These are phyloP conservation scores for Nidula microcarpa DNA, from an alignment of 768 basidiomycete genomes.

Conservation along the genomic window DNA sequence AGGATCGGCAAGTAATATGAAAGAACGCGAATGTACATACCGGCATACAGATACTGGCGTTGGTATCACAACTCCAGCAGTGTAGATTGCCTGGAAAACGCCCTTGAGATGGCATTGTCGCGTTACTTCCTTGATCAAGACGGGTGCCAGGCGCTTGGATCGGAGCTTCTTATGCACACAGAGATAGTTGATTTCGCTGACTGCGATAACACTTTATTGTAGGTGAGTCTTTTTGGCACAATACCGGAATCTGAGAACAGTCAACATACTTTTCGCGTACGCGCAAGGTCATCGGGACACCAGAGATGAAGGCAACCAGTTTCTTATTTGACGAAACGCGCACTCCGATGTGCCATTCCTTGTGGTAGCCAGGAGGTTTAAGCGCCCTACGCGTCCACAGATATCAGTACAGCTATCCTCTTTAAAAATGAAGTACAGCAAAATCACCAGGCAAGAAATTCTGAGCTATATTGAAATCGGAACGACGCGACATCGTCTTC, in stretches of 20 bases:
- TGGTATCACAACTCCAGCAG: conserved; percentile 88
- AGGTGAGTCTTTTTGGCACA: background rate
- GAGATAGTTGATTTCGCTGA: conserved; percentile 95
- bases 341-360: conserved; percentile 96
- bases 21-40: conserved; percentile 29
- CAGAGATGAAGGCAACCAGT: conserved; percentile 95
- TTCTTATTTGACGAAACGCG: conserved; percentile 88
- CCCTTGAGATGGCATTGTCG: conserved; percentile 86
- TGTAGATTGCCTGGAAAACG: conserved; percentile 97
- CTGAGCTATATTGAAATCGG: conserved; percentile 92
- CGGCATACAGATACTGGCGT: conserved; percentile 88
- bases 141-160: conserved; percentile 90
- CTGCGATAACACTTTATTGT: conserved; percentile 51
- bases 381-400: conserved; percentile 68
- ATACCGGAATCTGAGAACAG: background rate
- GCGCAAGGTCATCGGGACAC: conserved; percentile 82
- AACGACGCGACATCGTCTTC: conserved; percentile 97
- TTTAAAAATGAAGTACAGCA: too few relatives aligned
- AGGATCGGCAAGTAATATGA: conserved; percentile 3
- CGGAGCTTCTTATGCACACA: conserved; percentile 97
- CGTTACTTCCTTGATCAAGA: conserved; percentile 97
- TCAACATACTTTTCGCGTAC: conserved; percentile 74
- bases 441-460: conserved; percentile 85
- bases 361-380: conserved; percentile 87
- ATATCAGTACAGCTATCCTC: background rate